Percentiles rank a stretch among this genome's conserved stretches.
phyloP scores from a whole-genome alignment of 2,329 filamentous ascomycete genomes.

The Aureobasidium sp. region DNA sequence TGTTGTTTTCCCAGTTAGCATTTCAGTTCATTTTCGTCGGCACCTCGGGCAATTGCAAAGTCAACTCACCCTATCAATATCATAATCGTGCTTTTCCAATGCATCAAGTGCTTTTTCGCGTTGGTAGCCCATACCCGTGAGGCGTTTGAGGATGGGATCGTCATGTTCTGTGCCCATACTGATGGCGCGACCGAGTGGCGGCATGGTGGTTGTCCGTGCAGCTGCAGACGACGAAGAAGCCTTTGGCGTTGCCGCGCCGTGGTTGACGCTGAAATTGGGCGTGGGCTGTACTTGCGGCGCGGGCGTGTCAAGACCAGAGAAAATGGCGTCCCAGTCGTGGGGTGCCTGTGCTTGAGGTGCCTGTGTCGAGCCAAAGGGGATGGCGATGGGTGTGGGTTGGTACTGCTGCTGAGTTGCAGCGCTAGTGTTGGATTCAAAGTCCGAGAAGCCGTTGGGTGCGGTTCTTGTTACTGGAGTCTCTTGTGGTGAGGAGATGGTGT shows the following conservation, averaged over 20 bases:
- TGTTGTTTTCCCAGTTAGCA: too few species aligned
- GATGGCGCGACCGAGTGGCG: constrained; percentile 57
- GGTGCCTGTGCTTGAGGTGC: constrained; percentile 28
- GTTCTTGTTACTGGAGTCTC: constrained; percentile 29
- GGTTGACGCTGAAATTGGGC: constrained; percentile 5
- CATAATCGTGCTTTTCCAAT: constrained; percentile 91
- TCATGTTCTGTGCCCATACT: constrained; percentile 73
- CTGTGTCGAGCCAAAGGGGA: constrained; percentile 16
- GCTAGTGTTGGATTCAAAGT: constrained; percentile 19
- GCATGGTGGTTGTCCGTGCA: constrained; percentile 20
- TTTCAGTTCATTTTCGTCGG: too few species aligned
- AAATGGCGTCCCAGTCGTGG: constrained; percentile 94
- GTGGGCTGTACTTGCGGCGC: constrained; percentile 1
- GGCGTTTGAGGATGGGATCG: constrained; percentile 80
- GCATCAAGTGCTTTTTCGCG: constrained; percentile 66
- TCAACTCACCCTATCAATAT: constrained; percentile 81
- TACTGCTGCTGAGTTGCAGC: background rate
- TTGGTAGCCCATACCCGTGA: constrained; percentile 83
- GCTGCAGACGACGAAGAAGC: background rate
- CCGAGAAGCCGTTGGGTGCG: constrained; percentile 23
- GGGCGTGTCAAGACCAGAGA: constrained; percentile 65
- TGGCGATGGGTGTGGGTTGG: constrained; percentile 22
- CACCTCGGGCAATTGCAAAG: too few species aligned
- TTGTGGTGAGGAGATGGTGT: constrained; percentile 31
- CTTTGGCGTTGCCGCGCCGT: constrained; percentile 17